Evolutionary conservation across 139 green algal genomes (phyloP).

Genomic region (Picochlorum sp.): DNA sequence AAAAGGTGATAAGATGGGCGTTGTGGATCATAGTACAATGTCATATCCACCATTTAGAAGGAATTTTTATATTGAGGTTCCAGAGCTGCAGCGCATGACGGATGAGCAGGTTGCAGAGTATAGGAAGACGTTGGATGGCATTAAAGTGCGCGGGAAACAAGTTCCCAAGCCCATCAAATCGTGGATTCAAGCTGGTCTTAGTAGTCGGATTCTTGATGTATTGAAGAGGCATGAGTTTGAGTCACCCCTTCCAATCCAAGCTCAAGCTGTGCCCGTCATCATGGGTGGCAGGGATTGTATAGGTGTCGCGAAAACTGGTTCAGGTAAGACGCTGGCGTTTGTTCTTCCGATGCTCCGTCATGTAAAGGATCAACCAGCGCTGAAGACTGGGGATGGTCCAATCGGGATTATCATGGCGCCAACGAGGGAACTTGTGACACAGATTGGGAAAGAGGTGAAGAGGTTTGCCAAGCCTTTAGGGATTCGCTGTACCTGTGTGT

Average conservation of each 20-base stretch:
- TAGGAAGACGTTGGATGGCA: constrained; percentile 59
- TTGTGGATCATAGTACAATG: constrained; percentile 69
- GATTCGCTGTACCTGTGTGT: constrained; percentile 68
- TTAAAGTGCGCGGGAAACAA: constrained; percentile 83
- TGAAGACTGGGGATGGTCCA: constrained; percentile 70
- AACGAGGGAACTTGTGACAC: constrained; percentile 88
- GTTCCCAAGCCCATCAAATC: constrained; percentile 74
- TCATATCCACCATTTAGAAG: constrained; percentile 76
- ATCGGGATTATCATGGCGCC: constrained; percentile 92
- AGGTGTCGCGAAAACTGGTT: constrained; percentile 95
- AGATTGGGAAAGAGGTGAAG: constrained; percentile 73
- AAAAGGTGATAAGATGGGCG: constrained; percentile 84
- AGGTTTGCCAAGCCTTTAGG: constrained; percentile 58
- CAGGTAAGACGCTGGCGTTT: constrained; percentile 96
- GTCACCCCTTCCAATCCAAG: constrained; percentile 86
- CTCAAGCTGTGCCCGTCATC: constrained; percentile 91
- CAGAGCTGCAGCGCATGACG: constrained; percentile 63
- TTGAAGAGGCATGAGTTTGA: constrained; percentile 69
- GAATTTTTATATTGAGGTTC: constrained; percentile 82
- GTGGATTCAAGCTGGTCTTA: constrained; percentile 83
- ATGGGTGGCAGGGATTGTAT: constrained; percentile 97
- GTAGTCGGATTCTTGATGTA: constrained; percentile 59
- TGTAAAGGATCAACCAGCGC: constrained; percentile 84
- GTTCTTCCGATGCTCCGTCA: constrained; percentile 94
- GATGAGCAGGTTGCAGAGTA: constrained; percentile 58